Conservation (phyloP, 306 rosid genomes). For the Rubus parviflorus region DNA sequence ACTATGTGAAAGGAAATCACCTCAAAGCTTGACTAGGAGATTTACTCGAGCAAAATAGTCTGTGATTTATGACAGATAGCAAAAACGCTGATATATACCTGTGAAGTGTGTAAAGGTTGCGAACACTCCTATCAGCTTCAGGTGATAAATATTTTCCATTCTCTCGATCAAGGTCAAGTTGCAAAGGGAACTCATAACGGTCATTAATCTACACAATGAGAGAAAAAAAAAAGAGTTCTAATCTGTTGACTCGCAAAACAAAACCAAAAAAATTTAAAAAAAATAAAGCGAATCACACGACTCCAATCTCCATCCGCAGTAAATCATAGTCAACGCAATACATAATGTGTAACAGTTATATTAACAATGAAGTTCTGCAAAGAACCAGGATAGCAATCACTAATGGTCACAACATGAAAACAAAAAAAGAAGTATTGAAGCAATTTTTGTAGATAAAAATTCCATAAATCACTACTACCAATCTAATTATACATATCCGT, state of each 20-base stretch:
- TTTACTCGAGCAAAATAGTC: neutral
- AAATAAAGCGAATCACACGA: neutral
- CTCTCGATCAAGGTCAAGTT: slow-evolving; percentile 95
- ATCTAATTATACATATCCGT: slow-evolving; percentile 1
- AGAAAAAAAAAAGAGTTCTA: neutral
- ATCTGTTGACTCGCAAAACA: neutral
- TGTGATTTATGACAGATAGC: neutral
- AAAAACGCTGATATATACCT: slow-evolving; percentile 46
- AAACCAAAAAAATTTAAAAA: no score
- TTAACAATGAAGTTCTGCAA: no score
- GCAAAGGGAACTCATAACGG: slow-evolving; percentile 95
- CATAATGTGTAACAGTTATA: no score
- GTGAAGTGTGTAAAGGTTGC: slow-evolving; percentile 95
- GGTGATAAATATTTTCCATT: slow-evolving; percentile 91
- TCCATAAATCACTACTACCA: neutral
- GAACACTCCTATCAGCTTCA: slow-evolving; percentile 87
- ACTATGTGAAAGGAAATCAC: neutral
- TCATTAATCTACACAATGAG: slow-evolving; percentile 69
- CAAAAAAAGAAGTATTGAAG: neutral
- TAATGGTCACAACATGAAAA: neutral
- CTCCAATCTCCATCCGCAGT: slow-evolving; percentile 1
- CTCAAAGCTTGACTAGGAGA: slow-evolving; percentile 7
- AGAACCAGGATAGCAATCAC: no score
- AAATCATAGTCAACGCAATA: neutral
- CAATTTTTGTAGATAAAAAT: neutral